Percentiles rank a stretch among this genome's conserved stretches.
Evolutionary conservation across 2,329 filamentous ascomycete species (phyloP).

Genomic region (Phaeosphaeriaceae sp.): DNA sequence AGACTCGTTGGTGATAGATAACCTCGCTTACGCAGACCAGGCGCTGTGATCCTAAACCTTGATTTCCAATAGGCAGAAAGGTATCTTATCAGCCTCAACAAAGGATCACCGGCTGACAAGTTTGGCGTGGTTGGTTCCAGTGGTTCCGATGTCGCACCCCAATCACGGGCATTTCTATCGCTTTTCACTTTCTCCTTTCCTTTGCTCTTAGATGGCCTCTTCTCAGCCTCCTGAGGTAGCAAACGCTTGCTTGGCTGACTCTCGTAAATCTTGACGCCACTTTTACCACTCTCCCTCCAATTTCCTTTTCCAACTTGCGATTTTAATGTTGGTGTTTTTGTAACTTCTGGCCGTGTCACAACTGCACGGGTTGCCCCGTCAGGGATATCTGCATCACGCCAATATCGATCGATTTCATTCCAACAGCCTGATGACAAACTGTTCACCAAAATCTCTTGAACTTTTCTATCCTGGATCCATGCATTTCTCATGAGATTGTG

Average conservation of each 20-base stretch:
- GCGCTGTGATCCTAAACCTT: constrained; percentile 76
- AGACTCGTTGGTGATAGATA: constrained; percentile 81
- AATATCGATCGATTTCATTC: constrained; percentile 51
- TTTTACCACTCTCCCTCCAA: constrained; percentile 52
- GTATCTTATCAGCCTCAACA: constrained; percentile 76
- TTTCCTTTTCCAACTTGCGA: constrained; percentile 29
- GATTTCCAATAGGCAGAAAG: constrained; percentile 90
- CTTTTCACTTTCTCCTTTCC: constrained; percentile 48
- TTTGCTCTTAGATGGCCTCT: constrained; percentile 18
- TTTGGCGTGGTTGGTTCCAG: constrained; percentile 75
- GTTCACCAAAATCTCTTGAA: constrained; percentile 41
- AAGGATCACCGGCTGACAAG: constrained; percentile 81
- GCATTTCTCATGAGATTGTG: constrained; percentile 75
- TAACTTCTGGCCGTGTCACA: constrained; percentile 63
- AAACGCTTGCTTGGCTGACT: constrained; percentile 27
- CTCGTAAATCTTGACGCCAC: constrained; percentile 41
- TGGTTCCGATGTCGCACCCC: constrained; percentile 71
- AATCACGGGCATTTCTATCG: constrained; percentile 65
- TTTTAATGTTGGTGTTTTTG: constrained; percentile 67
- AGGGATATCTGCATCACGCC: constrained; percentile 79
- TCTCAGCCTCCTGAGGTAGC: constrained; percentile 9
- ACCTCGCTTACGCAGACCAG: constrained; percentile 85
- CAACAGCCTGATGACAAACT: constrained; percentile 40
- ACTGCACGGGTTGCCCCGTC: constrained; percentile 81
- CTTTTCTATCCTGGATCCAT: constrained; percentile 45